phyloP scores from a whole-genome alignment of 805 yeast species.

The Ogataea paraovalis region DNA sequence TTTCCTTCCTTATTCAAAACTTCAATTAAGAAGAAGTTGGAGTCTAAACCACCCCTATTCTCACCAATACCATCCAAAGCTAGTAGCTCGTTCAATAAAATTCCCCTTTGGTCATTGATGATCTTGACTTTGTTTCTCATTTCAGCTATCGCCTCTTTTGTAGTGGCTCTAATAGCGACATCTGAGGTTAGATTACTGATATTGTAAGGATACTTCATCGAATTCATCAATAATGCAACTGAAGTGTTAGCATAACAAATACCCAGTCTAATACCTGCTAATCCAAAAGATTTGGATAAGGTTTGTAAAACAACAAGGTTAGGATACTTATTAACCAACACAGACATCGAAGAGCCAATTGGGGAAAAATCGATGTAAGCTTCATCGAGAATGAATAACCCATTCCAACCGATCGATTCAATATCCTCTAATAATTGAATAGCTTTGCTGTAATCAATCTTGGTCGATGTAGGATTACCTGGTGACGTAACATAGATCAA shows the following conservation, averaged over 20 bases:
- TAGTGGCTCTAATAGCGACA: constrained; percentile 71
- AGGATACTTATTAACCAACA: constrained; percentile 76
- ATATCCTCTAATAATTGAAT: constrained; percentile 38
- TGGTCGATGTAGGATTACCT: constrained; percentile 90
- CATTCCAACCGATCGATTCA: constrained; percentile 54
- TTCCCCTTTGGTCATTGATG: constrained; percentile 52
- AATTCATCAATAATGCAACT: constrained; percentile 66
- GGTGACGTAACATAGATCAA: constrained; percentile 87
- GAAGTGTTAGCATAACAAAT: constrained; percentile 62
- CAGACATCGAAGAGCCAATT: constrained; percentile 63
- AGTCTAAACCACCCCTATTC: constrained; percentile 77
- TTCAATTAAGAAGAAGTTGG: constrained; percentile 79
- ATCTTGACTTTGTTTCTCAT: constrained; percentile 54
- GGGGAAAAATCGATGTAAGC: constrained; percentile 89
- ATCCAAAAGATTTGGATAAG: constrained; percentile 89
- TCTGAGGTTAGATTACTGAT: constrained; percentile 77
- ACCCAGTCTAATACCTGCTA: constrained; percentile 93
- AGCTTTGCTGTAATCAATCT: constrained; percentile 48
- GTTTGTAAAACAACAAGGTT: constrained; percentile 89
- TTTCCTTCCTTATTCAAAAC: constrained; percentile 56
- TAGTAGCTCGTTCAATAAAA: constrained; percentile 51
- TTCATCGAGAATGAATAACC: constrained; percentile 84
- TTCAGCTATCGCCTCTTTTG: constrained; percentile 46
- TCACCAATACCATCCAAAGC: constrained; percentile 62
- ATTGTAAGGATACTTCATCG: constrained; percentile 95